These are phyloP conservation scores for Aspergillus leporis DNA, from an alignment of 495 filamentous ascomycete species.

Conservation along the genomic window DNA sequence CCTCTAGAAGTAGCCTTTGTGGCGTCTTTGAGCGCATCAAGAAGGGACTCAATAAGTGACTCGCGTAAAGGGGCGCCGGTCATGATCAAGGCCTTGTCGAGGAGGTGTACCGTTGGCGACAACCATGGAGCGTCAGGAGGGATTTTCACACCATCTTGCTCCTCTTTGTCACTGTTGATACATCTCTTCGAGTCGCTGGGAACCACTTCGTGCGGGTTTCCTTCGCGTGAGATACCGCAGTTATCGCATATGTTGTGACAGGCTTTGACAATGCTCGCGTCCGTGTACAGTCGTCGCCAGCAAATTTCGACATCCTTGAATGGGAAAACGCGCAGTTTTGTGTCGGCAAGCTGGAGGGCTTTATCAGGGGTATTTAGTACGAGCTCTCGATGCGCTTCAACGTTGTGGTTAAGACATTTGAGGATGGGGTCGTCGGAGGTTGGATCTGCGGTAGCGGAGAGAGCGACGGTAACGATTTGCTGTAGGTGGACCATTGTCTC, in stretches of 20 bases:
- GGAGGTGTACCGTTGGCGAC: slow-evolving; percentile 53
- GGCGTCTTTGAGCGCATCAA: slow-evolving; percentile 32
- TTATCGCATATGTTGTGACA: slow-evolving; percentile 38
- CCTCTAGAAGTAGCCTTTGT: slow-evolving; percentile 6
- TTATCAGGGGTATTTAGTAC: slow-evolving; percentile 36
- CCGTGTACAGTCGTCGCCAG: slow-evolving; percentile 78
- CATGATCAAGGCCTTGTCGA: slow-evolving; percentile 83
- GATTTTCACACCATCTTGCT: slow-evolving; percentile 1
- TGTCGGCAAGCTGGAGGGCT: slow-evolving; percentile 47
- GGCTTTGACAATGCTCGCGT: slow-evolving; percentile 69
- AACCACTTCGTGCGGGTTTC: slow-evolving; percentile 5
- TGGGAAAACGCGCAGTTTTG: slow-evolving; percentile 72
- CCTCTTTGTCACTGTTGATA: not conserved
- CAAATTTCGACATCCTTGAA: slow-evolving; percentile 72
- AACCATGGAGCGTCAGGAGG: slow-evolving; percentile 31
- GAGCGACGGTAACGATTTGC: slow-evolving; percentile 20
- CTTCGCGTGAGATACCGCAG: slow-evolving; percentile 15
- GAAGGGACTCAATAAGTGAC: slow-evolving; percentile 53
- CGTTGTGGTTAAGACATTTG: slow-evolving; percentile 34
- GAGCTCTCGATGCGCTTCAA: slow-evolving; percentile 25
- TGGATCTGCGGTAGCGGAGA: slow-evolving; percentile 34
- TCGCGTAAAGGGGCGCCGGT: slow-evolving; percentile 70
- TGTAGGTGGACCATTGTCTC: slow-evolving; percentile 20
- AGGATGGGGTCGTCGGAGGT: slow-evolving; percentile 43
- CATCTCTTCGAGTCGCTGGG: slow-evolving; percentile 17